A percentile compares a stretch with the other conserved stretches of the same genome.
Conservation (phyloP, 2,329 filamentous ascomycete genomes). For the Lachnellula occidentalis region DNA sequence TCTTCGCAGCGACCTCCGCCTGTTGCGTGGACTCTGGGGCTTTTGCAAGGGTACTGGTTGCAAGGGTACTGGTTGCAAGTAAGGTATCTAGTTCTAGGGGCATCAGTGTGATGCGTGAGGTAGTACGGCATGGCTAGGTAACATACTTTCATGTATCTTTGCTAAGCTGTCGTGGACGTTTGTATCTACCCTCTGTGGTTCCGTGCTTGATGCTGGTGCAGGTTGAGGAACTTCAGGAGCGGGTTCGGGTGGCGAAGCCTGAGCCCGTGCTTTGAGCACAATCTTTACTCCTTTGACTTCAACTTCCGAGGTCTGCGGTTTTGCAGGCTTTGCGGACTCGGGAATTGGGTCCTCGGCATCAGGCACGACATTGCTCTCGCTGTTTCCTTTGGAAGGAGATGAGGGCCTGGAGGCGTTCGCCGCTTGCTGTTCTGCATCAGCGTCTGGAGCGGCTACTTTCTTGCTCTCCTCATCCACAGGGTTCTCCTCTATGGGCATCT, state of each 20-base stretch:
- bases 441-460: background rate
- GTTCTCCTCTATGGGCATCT: background rate
- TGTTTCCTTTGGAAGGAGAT: background rate
- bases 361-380: background rate
- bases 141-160: conserved; percentile 3
- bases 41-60: background rate
- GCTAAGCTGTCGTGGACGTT: conserved; percentile 4
- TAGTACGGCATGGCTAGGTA: no score
- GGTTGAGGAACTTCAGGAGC: background rate
- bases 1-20: no score
- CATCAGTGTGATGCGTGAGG: no score
- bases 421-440: background rate
- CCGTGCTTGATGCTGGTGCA: background rate
- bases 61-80: background rate
- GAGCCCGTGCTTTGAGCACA: background rate
- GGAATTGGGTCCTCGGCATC: background rate
- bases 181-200: background rate
- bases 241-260: background rate
- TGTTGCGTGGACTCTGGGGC: background rate
- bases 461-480: background rate
- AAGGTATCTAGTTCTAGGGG: background rate
- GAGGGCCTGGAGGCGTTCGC: background rate
- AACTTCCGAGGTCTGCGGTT: no score
- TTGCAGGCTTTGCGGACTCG: no score
- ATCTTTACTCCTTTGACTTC: background rate